Evolutionary conservation across 495 filamentous ascomycete genomes (phyloP), one percentile per base, ranked within the genome.

Genomic region (Wilcoxina mikolae): DNA sequence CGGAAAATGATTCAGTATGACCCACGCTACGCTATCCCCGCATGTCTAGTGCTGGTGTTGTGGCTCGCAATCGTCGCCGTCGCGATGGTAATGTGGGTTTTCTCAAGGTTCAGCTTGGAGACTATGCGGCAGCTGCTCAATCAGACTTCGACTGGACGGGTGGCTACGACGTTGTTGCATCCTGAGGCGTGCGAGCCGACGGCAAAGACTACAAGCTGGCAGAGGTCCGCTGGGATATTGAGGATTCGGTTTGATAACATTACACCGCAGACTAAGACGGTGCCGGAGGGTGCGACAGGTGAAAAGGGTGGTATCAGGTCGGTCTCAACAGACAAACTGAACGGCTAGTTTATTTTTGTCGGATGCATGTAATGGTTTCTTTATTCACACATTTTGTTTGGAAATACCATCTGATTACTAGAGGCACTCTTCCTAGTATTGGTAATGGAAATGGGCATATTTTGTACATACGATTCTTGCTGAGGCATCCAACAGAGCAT

Each of bases 21-120:
- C 23, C 56, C 55, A 1, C 38, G 56, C 1, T 73, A 61, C 53
- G 70, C 64, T 0, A 63, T 72, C 24, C 70, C 70, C 1, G 71
- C 68, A 1, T 44, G 65, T 22, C 31, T 68, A 11, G 35, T 61
- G 31, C n/a, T 51, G 7, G 20, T 49, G 3, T 28, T 61, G 9
- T 48, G 58, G 48, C 25, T 44, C 4, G 41, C 44, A 7, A 26
- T 61, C 11, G n/a, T 49, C 25, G 23, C 46, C 18, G 38, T 43
- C 1, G 15, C 42, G 9, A 3, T 53, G 33, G 4, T 51, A 24
- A 33, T 56, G 17, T 53, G 48, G 49, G 9, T 57, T 0, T 25
- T 38, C 1, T 27, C 49, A 7, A 10, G 48, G 12, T 31, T 53
- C 18, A 44, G 25, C 9, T 3, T 57, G 20, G 23, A 10, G 10